Percentiles rank a stretch among this genome's conserved stretches.
Conservation (phyloP, 2,329 filamentous ascomycete species). For the Microcyclospora pomicola region DNA sequence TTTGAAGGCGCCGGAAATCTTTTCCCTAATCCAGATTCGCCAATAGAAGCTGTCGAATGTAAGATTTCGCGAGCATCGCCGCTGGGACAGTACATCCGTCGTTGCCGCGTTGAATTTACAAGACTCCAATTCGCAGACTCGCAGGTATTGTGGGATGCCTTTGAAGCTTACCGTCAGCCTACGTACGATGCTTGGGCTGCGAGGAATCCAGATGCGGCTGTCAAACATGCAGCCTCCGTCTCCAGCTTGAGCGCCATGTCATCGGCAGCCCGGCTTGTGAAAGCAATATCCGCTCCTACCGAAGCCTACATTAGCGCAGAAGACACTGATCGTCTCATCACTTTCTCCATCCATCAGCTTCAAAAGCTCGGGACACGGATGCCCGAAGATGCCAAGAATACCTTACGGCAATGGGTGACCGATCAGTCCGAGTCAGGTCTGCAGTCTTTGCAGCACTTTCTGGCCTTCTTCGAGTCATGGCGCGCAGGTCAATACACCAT, state of each 20-base stretch:
- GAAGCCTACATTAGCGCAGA: constrained; percentile 9
- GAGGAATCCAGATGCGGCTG: constrained; percentile 32
- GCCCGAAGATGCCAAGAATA: constrained; percentile 56
- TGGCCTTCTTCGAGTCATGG: constrained; percentile 74
- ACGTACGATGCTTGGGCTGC: constrained; percentile 50
- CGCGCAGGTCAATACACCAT: constrained; percentile 77
- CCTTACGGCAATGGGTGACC: constrained; percentile 39
- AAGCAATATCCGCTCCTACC: not conserved
- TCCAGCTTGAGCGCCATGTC: not conserved
- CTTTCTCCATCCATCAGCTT: constrained; percentile 79
- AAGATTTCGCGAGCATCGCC: constrained; percentile 57
- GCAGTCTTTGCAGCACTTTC: constrained; percentile 20
- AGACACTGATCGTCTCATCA: constrained; percentile 41
- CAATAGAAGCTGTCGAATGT: constrained; percentile 11
- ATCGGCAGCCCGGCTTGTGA: not conserved
- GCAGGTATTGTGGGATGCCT: constrained; percentile 65
- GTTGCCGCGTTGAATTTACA: constrained; percentile 65
- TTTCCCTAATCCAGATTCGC: too few relatives aligned
- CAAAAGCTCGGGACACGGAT: constrained; percentile 72
- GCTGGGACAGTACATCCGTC: constrained; percentile 65
- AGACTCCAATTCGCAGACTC: constrained; percentile 68
- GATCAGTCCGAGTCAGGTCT: constrained; percentile 12
- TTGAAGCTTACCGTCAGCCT: constrained; percentile 66
- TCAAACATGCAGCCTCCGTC: constrained; percentile 2
- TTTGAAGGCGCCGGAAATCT: constrained; percentile 40